Percentiles rank a stretch among this genome's conserved stretches.
phyloP scores from a whole-genome alignment of 495 filamentous ascomycete genomes.

The Podospora pseudocomata region DNA sequence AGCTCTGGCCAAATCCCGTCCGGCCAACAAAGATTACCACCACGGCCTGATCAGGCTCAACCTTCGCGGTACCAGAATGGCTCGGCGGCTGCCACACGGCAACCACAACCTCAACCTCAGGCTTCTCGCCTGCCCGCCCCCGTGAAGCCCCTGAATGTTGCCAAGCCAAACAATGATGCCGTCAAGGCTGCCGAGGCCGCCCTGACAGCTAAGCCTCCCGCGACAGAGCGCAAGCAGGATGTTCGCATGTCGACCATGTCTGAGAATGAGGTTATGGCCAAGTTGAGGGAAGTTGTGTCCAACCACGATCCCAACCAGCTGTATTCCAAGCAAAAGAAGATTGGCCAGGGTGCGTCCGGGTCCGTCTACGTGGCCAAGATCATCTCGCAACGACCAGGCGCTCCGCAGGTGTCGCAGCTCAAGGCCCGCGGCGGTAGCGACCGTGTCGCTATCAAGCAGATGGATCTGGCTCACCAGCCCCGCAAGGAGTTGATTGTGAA shows the following conservation, averaged over 20 bases:
- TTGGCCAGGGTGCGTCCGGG: constrained; percentile 94
- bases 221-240: constrained; percentile 68
- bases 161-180: constrained; percentile 69
- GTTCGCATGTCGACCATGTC: constrained; percentile 98
- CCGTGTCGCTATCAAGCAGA: constrained; percentile 97
- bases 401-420: constrained; percentile 56
- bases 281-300: constrained; percentile 85
- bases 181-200: constrained; percentile 80
- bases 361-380: constrained; percentile 97
- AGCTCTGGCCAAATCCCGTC: constrained; percentile 31
- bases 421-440: constrained; percentile 59
- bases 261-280: constrained; percentile 94
- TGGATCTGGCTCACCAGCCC: constrained; percentile 96
- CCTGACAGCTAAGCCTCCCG: constrained; percentile 66
- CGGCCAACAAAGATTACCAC: constrained; percentile 27
- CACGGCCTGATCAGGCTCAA: constrained; percentile 28
- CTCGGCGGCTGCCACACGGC: constrained; percentile 28
- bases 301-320: constrained; percentile 86
- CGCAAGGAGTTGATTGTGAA: constrained; percentile 98
- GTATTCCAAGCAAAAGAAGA: constrained; percentile 98
- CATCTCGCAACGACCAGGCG: constrained; percentile 60
- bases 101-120: constrained; percentile 41
- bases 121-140: constrained; percentile 59
- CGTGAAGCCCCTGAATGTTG: constrained; percentile 87
- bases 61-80: constrained; percentile 41